These are phyloP conservation scores for Aureobasidium sp. DNA, from an alignment of 2,329 filamentous ascomycete genomes.

Conservation along the genomic window DNA sequence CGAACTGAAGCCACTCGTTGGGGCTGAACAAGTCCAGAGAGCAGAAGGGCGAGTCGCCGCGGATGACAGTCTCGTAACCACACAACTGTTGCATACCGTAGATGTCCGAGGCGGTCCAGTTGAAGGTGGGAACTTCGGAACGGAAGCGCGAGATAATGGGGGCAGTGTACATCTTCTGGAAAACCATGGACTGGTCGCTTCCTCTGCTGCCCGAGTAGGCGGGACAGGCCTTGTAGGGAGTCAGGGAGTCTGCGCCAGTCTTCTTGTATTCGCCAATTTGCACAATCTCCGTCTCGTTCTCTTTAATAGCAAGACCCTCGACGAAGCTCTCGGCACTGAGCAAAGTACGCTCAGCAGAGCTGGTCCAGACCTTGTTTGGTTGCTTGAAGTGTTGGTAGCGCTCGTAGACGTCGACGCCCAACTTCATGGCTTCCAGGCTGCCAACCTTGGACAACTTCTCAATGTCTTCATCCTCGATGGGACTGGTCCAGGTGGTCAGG, in stretches of 20 bases:
- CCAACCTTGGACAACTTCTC: slow-evolving; percentile 55
- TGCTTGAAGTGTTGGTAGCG: slow-evolving; percentile 47
- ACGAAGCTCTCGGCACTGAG: slow-evolving; percentile 52
- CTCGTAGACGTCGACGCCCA: slow-evolving; percentile 51
- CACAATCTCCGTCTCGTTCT: slow-evolving; percentile 46
- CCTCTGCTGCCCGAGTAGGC: slow-evolving; percentile 52
- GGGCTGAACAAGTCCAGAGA: slow-evolving; percentile 51
- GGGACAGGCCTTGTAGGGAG: slow-evolving; percentile 57
- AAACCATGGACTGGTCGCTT: slow-evolving; percentile 42
- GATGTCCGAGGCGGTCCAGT: slow-evolving; percentile 55
- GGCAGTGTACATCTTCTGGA: slow-evolving; percentile 48
- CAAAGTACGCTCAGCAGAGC: slow-evolving; percentile 53
- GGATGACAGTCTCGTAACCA: slow-evolving; percentile 62
- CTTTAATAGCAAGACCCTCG: slow-evolving; percentile 45
- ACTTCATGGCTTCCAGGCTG: slow-evolving; percentile 50
- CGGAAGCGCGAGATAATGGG: slow-evolving; percentile 53
- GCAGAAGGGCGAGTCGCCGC: slow-evolving; percentile 55
- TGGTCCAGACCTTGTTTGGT: slow-evolving; percentile 52
- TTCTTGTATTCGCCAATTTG: slow-evolving; percentile 49
- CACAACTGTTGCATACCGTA: slow-evolving; percentile 63
- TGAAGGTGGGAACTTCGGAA: slow-evolving; percentile 46
- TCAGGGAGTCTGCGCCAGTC: slow-evolving; percentile 52
- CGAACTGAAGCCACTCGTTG: slow-evolving; percentile 54
- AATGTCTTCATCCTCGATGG: slow-evolving; percentile 47
- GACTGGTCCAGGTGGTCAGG: slow-evolving; percentile 47